phyloP scores from a whole-genome alignment of 768 basidiomycete species.

The Collybia nuda region DNA sequence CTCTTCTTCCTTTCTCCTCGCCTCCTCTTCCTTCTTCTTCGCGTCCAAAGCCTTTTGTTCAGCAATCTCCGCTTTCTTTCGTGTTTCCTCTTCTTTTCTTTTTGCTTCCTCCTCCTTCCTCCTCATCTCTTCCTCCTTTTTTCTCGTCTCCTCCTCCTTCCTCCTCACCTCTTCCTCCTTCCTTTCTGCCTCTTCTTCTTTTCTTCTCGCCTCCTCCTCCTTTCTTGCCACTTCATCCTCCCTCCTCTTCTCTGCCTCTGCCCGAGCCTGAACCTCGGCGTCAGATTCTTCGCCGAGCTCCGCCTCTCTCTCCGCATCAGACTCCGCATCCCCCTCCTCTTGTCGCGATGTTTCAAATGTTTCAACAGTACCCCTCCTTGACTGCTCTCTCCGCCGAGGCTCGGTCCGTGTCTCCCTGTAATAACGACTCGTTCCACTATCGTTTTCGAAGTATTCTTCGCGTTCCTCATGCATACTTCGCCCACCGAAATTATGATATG shows the following conservation, averaged over 20 bases:
- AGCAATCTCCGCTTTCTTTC: conserved; percentile 22
- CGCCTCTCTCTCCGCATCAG: not conserved
- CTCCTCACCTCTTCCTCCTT: conserved; percentile 12
- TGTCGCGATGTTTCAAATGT: no score
- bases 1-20: conserved; percentile 29
- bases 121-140: conserved; percentile 22
- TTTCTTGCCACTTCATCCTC: conserved; percentile 26
- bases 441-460: conserved; percentile 18
- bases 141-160: conserved; percentile 14
- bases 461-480: conserved; percentile 14
- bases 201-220: conserved; percentile 20
- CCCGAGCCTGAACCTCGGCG: conserved; percentile 2
- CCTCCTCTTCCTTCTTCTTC: conserved; percentile 24
- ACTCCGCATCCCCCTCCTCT: not conserved
- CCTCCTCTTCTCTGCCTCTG: conserved; percentile 11
- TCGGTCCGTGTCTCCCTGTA: no score
- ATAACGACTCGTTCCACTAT: conserved; percentile 5
- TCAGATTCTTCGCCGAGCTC: conserved; percentile 16
- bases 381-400: no score
- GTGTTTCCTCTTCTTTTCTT: conserved; percentile 20
- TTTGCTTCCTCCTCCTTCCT: conserved; percentile 24
- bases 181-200: no score
- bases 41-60: conserved; percentile 20
- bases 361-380: not conserved
- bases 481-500: conserved; percentile 17